Evolutionary conservation across 1,139 yeast genomes (phyloP).

Genomic region (Casaregolazyma suthepensis): DNA sequence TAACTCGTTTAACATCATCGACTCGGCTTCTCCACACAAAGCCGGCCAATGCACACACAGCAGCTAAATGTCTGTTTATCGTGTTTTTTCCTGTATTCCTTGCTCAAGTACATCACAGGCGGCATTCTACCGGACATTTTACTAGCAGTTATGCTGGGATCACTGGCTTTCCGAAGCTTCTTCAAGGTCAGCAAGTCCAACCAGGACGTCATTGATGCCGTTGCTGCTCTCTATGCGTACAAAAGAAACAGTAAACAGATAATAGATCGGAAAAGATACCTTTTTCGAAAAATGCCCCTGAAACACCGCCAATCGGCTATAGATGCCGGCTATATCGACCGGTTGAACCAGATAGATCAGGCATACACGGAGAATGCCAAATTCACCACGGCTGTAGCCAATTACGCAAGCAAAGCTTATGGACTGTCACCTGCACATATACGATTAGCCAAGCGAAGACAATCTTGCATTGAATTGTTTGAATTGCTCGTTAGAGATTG

Average conservation of each 20-base stretch:
- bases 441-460: constrained; percentile 36
- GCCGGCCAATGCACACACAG: background rate
- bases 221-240: constrained; percentile 47
- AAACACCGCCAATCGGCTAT: constrained; percentile 51
- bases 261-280: constrained; percentile 42
- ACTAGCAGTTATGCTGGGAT: constrained; percentile 19
- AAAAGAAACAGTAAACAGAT: constrained; percentile 36
- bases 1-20: too few species aligned
- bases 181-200: constrained; percentile 8
- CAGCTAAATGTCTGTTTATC: background rate
- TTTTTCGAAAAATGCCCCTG: constrained; percentile 47
- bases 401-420: constrained; percentile 37
- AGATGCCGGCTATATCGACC: constrained; percentile 50
- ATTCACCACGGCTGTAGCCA: constrained; percentile 42
- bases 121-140: constrained; percentile 8
- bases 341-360: constrained; percentile 43
- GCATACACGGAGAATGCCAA: constrained; percentile 42
- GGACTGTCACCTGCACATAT: constrained; percentile 42
- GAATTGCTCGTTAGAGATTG: constrained; percentile 76
- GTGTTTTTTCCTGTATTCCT: constrained; percentile 3
- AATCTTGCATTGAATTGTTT: constrained; percentile 58
- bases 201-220: constrained; percentile 37
- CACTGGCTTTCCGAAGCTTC: constrained; percentile 30
- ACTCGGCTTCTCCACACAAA: background rate
- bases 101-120: constrained; percentile 6